Evolutionary conservation across 805 yeast species (phyloP), one percentile per base, ranked within the genome.

Genomic region (Yueomyces sinensis): DNA sequence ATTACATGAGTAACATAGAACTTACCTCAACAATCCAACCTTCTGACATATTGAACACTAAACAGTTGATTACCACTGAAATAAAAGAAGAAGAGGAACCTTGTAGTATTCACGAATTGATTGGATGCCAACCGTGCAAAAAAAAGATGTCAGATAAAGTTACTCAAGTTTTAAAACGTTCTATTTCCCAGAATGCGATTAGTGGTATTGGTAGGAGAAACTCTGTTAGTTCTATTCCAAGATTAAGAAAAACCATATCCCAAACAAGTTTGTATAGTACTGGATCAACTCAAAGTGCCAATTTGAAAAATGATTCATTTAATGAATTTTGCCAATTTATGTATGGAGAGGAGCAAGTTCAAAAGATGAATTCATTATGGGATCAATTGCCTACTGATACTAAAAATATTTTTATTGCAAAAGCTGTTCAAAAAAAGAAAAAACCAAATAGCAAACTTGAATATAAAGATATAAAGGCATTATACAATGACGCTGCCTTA

Each of bases 71-170:
- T n/a, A n/a, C n/a, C n/a, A n/a, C n/a, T n/a, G n/a, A n/a, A 4
- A 42, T 42, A 5, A 27, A 16, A 24, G 45, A 40, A 27, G 43
- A 42, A n/a, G 37, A 36, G 5, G 43, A 42, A 31, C 43, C 45
- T 5, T 42, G 45, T 31, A 43, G 37, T 25, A 11, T 25, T 2
- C 43, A 40, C 34, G 40, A 37, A 2, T 25, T 9, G 13, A n/a
- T 40, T 7, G 13, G 28, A 13, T 40, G 45, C 31, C 5, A 14
- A 18, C 27, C 16, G 5, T 42, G 43, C 34, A 17, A 30, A 4
- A 17, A 22, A 11, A 15, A 17, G 9, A 30, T 13, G 15, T 14
- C 36, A 28, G 33, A 27, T 3, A 40, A 23, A 16, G 23, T 31
- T 22, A 25, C 33, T 22, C 35, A 30, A 6, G 29, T 29, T 3